Base-by-base conservation (phyloP, 805 yeast genomes). In the Brettanomyces custersianus region DNA sequence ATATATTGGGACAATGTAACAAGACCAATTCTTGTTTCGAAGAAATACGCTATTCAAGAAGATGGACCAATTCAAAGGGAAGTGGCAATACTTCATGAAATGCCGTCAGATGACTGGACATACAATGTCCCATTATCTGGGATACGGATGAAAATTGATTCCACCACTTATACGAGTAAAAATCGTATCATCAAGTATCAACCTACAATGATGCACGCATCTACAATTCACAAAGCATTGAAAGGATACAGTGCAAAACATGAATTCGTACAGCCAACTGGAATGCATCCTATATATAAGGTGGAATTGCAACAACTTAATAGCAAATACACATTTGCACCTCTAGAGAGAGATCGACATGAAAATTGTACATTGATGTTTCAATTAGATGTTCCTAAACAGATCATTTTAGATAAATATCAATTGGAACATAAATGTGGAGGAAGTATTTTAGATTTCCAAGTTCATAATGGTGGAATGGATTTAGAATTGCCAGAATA, bases 401-500 rank as follows among this genome's bases (percentile, higher is more conserved):
- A 42, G 22, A 31, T 53, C 8, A 50, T 57, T 9, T 24, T 54
- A 9, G 62, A 58, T 40, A 41, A 42, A 29, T 52, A 52, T 40
- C 57, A 56, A 36, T 34, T 54, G 12, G 39, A 30, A 11, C 25
- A 41, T 25, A 26, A 31, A 3, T 26, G 35, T 15, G 34, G 32
- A 2, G 29, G 30, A 19, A 15, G 35, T 15, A 37, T 45, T 20
- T 18, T 33, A 10, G 21, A 40, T 4, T 20, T 49, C 3, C 36
- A 41, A 3, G 30, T 46, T 4, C 46, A 44, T 27, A 43, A 51
- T 18, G 45, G 42, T 2, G 39, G 40, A 2, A 43, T 50, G 37
- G 55, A 59, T 44, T 39, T 59, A 29, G 63, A 59, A 34, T 33
- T 52, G 22, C 63, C 63, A 3, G 40, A 38, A 7, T 58, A 58